phyloP scores from a whole-genome alignment of 257 asterid genomes.

The Nicotiana undulata region DNA sequence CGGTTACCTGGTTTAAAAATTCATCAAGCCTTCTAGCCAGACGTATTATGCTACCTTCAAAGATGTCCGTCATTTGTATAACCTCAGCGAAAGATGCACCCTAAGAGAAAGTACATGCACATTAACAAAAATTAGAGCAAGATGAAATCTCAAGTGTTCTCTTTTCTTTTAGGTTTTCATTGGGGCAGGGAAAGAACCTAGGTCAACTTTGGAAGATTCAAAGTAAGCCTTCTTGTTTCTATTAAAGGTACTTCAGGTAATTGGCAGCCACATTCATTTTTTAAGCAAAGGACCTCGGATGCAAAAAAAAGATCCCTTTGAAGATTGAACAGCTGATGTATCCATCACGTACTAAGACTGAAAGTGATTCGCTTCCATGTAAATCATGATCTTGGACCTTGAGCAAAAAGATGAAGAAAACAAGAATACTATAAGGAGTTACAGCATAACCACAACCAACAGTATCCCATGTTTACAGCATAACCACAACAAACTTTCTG shows the following conservation, averaged over 20 bases:
- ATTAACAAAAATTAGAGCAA: neutral
- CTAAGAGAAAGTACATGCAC: constrained; percentile 23
- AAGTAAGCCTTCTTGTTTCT: neutral
- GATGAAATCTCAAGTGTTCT: neutral
- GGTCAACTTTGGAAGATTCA: neutral
- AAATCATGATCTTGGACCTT: neutral
- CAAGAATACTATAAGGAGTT: neutral
- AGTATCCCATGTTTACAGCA: neutral
- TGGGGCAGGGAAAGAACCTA: neutral
- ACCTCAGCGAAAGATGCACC: constrained; percentile 85
- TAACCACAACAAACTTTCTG: neutral
- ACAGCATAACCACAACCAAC: neutral
- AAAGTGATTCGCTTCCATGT: neutral
- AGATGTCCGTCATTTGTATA: constrained; percentile 80
- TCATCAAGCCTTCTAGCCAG: constrained; percentile 90
- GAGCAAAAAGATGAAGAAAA: neutral
- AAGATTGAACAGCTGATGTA: neutral
- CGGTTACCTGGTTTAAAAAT: constrained; percentile 77
- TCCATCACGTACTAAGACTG: neutral
- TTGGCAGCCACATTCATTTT: neutral
- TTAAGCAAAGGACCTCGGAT: neutral
- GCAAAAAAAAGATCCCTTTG: neutral
- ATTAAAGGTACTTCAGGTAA: neutral
- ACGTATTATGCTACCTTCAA: constrained; percentile 93
- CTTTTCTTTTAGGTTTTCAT: neutral